A percentile compares a stretch with the other conserved stretches of the same genome.
Conservation (phyloP, 495 filamentous ascomycete species). For the Clohesyomyces aquaticus region DNA sequence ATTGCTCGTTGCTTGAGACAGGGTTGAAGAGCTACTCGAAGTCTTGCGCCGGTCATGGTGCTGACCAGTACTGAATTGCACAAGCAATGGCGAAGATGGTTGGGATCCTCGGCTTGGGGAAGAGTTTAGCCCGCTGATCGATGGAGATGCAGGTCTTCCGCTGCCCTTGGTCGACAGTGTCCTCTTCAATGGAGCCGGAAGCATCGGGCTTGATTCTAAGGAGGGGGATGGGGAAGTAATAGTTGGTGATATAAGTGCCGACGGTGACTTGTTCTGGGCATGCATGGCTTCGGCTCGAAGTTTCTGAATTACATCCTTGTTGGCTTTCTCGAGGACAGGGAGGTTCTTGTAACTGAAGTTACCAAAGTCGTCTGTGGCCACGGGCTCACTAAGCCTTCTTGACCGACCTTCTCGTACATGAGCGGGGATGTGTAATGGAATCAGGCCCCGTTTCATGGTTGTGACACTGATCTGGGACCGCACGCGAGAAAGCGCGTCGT, state of each 20-base stretch:
- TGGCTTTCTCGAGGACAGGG: conserved; percentile 94
- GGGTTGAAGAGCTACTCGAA: conserved; percentile 82
- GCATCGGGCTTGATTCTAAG: conserved; percentile 82
- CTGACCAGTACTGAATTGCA: conserved; percentile 87
- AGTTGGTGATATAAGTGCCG: conserved; percentile 49
- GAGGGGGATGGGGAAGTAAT: conserved; percentile 62
- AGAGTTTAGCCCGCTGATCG: conserved; percentile 75
- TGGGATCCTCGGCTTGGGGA: conserved; percentile 88
- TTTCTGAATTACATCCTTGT: conserved; percentile 97
- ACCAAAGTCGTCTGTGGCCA: conserved; percentile 88
- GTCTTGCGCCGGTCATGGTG: conserved; percentile 73
- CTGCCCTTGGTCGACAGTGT: conserved; percentile 74
- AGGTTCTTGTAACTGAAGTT: conserved; percentile 97
- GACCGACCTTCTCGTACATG: conserved; percentile 90
- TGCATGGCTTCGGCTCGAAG: conserved; percentile 76
- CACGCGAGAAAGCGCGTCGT: conserved; percentile 91
- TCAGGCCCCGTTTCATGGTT: conserved; percentile 79
- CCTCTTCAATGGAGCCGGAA: conserved; percentile 79
- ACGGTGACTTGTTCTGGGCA: conserved; percentile 45
- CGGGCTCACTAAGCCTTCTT: conserved; percentile 87
- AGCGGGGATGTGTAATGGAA: conserved; percentile 94
- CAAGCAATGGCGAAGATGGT: conserved; percentile 89
- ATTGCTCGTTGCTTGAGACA: conserved; percentile 75
- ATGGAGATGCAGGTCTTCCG: conserved; percentile 84
- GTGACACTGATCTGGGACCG: conserved; percentile 73